Evolutionary conservation across 352 stramenopile species (phyloP), one percentile per base, ranked within the genome.

Genomic region (Plasmopara viticola): DNA sequence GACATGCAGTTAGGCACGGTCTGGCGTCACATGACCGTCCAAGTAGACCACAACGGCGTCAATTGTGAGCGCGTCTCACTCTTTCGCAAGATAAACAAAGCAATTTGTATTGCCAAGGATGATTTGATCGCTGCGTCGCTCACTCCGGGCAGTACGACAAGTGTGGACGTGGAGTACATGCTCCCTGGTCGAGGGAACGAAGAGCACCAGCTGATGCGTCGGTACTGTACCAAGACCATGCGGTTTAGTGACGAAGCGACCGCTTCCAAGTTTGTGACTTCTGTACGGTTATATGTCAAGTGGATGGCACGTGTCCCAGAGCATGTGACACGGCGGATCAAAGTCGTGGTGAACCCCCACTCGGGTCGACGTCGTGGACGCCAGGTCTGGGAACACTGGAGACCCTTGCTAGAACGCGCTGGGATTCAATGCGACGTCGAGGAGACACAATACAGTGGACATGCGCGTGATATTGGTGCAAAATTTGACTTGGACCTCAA

Each of bases 291-390:
- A 35, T 68, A 86, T 44, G 74, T 86, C 9, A 86, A 86, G 43
- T 90, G 78, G 80, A 46, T 78, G n/a, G 78, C 80, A 15, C 77
- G 80, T 38, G 80, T 88, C 15, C 80, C 80, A 7, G 47, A 73
- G 13, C 59, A 70, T 25, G 51, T 65, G 34, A 70, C 64, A 29
- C 72, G 80, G 28, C 70, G 70, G 25, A 85, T 88, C 56, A 86
- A 90, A 48, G 78, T 85, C 37, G 74, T 90, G 8, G 74, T 90
- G 46, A 90, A 90, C 64, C 80, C 80, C 8, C 72, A 88, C 62
- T 86, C 77, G 1, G 80, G 77, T 6, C 72, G 67, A 42, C 77
- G 77, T 18, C 74, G 66, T 9, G 80, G 75, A 20, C 73, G 74
- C 9, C 64, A 86, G 62, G 72, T 85, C 34, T 90, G 72, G 69